Percentiles rank a stretch among this genome's conserved stretches.
These are phyloP conservation scores for Globisporangium ultimum DNA, from an alignment of 352 stramenopile species.

Conservation along the genomic window DNA sequence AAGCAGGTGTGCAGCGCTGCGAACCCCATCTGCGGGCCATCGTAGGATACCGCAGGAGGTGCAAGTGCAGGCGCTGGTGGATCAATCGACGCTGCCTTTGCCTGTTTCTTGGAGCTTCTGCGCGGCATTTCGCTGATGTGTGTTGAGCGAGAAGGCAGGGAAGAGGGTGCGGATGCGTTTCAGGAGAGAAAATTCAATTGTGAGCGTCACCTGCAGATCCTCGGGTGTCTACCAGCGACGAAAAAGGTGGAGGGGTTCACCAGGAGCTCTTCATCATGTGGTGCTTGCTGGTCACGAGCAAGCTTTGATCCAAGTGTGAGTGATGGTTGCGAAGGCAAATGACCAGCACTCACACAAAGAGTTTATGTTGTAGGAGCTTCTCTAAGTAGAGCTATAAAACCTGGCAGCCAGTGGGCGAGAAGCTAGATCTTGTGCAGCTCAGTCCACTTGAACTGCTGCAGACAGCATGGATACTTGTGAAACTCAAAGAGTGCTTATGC, in stretches of 20 bases:
- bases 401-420: too few relatives aligned
- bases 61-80: neutral
- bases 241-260: neutral
- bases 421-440: too few relatives aligned
- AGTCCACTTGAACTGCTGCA: too few relatives aligned
- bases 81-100: neutral
- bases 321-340: neutral
- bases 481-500: too few relatives aligned
- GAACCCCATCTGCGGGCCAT: slow-evolving; percentile 22
- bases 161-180: neutral
- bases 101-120: neutral
- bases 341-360: neutral
- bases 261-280: too few relatives aligned
- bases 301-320: neutral
- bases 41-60: neutral
- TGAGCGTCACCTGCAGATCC: too few relatives aligned
- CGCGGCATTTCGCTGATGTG: neutral
- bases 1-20: slow-evolving; percentile 36
- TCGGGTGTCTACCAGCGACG: too few relatives aligned
- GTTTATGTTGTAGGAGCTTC: too few relatives aligned
- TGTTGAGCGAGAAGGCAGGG: neutral
- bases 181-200: neutral
- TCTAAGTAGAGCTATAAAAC: too few relatives aligned
- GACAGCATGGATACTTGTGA: too few relatives aligned
- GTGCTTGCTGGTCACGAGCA: neutral